These are phyloP conservation scores for Sequoia sempervirens DNA, from an alignment of 75 land plant genomes.

Conservation along the genomic window DNA sequence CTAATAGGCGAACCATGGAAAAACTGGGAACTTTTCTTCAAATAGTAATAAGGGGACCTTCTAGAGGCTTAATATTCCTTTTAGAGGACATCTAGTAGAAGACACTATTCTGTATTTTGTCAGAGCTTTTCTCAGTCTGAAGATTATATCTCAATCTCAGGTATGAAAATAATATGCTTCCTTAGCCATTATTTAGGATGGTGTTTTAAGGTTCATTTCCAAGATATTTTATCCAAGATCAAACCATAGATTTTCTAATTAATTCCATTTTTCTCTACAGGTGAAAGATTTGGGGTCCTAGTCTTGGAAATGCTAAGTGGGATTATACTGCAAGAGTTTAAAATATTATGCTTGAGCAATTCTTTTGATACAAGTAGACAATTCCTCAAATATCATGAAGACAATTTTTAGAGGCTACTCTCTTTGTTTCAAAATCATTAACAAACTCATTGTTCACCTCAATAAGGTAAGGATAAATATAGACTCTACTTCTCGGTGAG, in stretches of 20 bases:
- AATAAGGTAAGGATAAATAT: no score
- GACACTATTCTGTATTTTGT: neutral
- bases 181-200: neutral
- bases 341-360: no score
- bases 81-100: neutral
- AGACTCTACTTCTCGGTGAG: no score
- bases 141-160: neutral
- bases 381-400: no score
- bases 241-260: neutral
- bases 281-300: no score
- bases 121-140: neutral
- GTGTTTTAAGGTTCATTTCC: neutral
- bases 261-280: no score
- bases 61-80: neutral
- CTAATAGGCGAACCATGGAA: neutral
- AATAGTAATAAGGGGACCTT: neutral
- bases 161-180: neutral
- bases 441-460: no score
- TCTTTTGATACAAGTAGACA: no score
- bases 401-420: no score
- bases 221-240: neutral
- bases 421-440: no score
- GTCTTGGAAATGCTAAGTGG: no score
- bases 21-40: neutral
- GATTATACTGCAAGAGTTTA: no score